A percentile compares a stretch with the other conserved stretches of the same genome.
Conservation (phyloP, 345 rosid species). For the Salix arbutifolia region DNA sequence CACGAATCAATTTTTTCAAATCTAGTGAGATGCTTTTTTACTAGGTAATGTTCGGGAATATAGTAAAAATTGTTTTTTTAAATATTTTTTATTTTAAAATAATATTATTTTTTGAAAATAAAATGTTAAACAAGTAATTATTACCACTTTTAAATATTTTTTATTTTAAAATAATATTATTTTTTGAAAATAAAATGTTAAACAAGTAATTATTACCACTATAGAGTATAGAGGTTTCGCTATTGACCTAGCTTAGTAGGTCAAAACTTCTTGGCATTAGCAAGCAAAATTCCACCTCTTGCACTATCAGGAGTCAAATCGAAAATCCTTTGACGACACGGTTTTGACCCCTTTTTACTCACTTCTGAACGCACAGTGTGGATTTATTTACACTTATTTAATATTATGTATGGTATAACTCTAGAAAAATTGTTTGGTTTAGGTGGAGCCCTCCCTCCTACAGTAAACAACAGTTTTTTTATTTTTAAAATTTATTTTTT, state of each 20-base stretch:
- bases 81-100: too few relatives aligned
- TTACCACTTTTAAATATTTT: background rate
- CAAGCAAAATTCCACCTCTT: conserved; percentile 6
- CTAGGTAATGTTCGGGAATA: too few relatives aligned
- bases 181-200: too few relatives aligned
- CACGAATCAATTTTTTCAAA: background rate
- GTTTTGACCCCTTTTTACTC: background rate
- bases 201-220: background rate
- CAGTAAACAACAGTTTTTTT: too few relatives aligned
- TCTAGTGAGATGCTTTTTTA: background rate
- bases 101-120: too few relatives aligned
- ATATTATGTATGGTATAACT: too few relatives aligned
- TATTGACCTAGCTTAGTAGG: background rate
- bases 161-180: too few relatives aligned
- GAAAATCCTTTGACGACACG: background rate
- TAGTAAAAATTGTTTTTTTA: too few relatives aligned
- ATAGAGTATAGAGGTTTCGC: background rate
- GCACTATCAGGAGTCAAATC: conserved; percentile 17
- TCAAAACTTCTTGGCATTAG: background rate
- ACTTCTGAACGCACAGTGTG: background rate
- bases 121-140: too few relatives aligned
- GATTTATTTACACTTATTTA: background rate
- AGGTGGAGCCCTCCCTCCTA: too few relatives aligned
- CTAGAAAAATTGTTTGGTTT: too few relatives aligned
- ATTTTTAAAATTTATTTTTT: too few relatives aligned